Conservation (phyloP, 2,329 filamentous ascomycete genomes). For the Xylaria sp. region DNA sequence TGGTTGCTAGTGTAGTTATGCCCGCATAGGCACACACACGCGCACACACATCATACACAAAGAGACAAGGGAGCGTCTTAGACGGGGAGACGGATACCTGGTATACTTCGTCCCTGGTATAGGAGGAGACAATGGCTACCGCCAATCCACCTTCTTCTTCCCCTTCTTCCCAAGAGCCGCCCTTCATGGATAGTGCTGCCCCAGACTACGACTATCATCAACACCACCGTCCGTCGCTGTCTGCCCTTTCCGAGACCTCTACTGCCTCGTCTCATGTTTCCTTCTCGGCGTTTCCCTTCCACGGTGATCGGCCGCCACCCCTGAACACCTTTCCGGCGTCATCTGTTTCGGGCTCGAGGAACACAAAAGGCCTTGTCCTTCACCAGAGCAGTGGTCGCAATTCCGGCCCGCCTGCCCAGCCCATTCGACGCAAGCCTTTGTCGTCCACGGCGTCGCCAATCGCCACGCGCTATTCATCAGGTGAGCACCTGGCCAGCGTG, state of each 20-base stretch:
- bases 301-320: slow-evolving; percentile 42
- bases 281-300: slow-evolving; percentile 41
- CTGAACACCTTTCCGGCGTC: slow-evolving; percentile 49
- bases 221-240: slow-evolving; percentile 41
- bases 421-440: slow-evolving; percentile 70
- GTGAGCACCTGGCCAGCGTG: slow-evolving; percentile 51
- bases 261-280: slow-evolving; percentile 54
- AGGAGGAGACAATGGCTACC: slow-evolving; percentile 27
- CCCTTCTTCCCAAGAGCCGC: slow-evolving; percentile 25
- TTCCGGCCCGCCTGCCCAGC: slow-evolving; percentile 41
- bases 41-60: slow-evolving; percentile 12
- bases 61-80: slow-evolving; percentile 3
- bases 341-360: slow-evolving; percentile 42
- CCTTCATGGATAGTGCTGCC: slow-evolving; percentile 26
- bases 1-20: slow-evolving; percentile 25
- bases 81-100: slow-evolving; percentile 2
- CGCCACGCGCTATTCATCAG: slow-evolving; percentile 61
- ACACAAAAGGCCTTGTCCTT: slow-evolving; percentile 49
- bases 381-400: slow-evolving; percentile 39
- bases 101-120: slow-evolving; percentile 1
- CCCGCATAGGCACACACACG: slow-evolving; percentile 19
- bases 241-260: slow-evolving; percentile 52
- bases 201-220: not conserved
- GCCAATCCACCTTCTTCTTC: slow-evolving; percentile 25
- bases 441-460: slow-evolving; percentile 65